These are phyloP conservation scores for Taphrina betulina DNA, from an alignment of 1,139 yeast genomes.

Conservation along the genomic window DNA sequence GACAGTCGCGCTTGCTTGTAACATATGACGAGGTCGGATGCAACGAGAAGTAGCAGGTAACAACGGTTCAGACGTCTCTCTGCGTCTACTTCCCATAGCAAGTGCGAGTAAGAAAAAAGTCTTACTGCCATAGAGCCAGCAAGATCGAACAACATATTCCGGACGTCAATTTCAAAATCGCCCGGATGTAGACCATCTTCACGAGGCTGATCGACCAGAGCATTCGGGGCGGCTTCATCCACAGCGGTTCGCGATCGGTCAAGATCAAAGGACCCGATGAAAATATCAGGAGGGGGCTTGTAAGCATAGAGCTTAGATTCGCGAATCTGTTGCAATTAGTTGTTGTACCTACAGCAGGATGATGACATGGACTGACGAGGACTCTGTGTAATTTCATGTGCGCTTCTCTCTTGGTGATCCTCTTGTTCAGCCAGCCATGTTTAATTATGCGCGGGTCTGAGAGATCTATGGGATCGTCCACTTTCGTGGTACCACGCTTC, in stretches of 20 bases:
- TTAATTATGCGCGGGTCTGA: constrained; percentile 1
- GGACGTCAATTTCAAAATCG: neutral
- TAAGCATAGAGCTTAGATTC: constrained; percentile 24
- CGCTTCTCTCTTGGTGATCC: constrained; percentile 7
- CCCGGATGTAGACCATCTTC: constrained; percentile 3
- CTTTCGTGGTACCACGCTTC: neutral
- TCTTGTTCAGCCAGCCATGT: constrained; percentile 21
- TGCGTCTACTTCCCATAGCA: too few species aligned
- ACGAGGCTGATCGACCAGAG: neutral
- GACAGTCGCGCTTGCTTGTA: too few species aligned
- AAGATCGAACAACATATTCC: constrained; percentile 2
- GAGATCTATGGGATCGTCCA: neutral
- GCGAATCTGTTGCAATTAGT: constrained; percentile 7
- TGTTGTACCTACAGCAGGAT: too few species aligned
- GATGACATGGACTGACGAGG: constrained; percentile 1
- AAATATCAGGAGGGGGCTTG: constrained; percentile 23
- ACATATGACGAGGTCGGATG: too few species aligned
- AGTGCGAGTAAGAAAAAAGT: too few species aligned
- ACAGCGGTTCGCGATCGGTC: too few species aligned
- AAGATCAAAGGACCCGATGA: constrained; percentile 13
- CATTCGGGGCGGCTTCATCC: too few species aligned
- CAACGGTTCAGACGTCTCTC: too few species aligned
- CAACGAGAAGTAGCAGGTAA: too few species aligned
- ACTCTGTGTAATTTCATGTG: constrained; percentile 20
- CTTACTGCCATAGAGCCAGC: too few species aligned